Percentiles rank a stretch among this genome's conserved stretches.
phyloP scores from a whole-genome alignment of 2,329 filamentous ascomycete genomes.

The Exophiala xenobiotica region DNA sequence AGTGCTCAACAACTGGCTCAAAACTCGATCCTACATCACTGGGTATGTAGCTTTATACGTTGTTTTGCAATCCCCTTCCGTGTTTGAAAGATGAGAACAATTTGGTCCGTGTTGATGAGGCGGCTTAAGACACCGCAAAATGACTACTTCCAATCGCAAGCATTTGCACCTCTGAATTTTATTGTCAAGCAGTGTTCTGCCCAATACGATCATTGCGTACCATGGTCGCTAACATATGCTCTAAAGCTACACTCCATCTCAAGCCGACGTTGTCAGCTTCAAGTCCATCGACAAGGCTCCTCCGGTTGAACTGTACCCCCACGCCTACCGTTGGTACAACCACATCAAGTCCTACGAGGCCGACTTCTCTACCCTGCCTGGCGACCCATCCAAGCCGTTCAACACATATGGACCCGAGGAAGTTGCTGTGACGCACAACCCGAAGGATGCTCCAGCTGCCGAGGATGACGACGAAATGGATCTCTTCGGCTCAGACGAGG shows the following conservation, averaged over 20 bases:
- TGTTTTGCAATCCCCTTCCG: slow-evolving; percentile 31
- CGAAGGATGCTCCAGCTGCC: slow-evolving; percentile 74
- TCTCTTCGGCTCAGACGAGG: slow-evolving; percentile 88
- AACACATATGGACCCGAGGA: slow-evolving; percentile 88
- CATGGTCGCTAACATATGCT: slow-evolving; percentile 15
- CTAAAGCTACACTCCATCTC: slow-evolving; percentile 66
- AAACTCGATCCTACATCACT: slow-evolving; percentile 76
- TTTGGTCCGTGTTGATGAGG: slow-evolving; percentile 97
- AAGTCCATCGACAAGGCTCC: slow-evolving; percentile 79
- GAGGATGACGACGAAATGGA: slow-evolving; percentile 76
- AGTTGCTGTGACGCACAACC: slow-evolving; percentile 74
- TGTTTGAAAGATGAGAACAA: slow-evolving; percentile 69
- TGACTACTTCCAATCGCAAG: slow-evolving; percentile 75
- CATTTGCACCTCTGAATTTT: slow-evolving; percentile 71
- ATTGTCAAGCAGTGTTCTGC: slow-evolving; percentile 25
- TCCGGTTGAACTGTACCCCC: slow-evolving; percentile 81
- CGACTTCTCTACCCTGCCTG: slow-evolving; percentile 86
- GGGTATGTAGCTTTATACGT: slow-evolving; percentile 62
- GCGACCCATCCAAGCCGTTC: slow-evolving; percentile 85
- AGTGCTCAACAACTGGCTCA: slow-evolving; percentile 72
- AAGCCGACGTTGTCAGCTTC: slow-evolving; percentile 95
- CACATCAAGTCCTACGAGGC: slow-evolving; percentile 91
- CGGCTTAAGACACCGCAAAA: slow-evolving; percentile 84
- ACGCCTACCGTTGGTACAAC: slow-evolving; percentile 98
- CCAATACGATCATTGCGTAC: slow-evolving; percentile 5